Percentiles rank a stretch among this genome's conserved stretches.
Evolutionary conservation across 495 filamentous ascomycete genomes (phyloP).

Genomic region (Umbilicaria muhlenbergii): DNA sequence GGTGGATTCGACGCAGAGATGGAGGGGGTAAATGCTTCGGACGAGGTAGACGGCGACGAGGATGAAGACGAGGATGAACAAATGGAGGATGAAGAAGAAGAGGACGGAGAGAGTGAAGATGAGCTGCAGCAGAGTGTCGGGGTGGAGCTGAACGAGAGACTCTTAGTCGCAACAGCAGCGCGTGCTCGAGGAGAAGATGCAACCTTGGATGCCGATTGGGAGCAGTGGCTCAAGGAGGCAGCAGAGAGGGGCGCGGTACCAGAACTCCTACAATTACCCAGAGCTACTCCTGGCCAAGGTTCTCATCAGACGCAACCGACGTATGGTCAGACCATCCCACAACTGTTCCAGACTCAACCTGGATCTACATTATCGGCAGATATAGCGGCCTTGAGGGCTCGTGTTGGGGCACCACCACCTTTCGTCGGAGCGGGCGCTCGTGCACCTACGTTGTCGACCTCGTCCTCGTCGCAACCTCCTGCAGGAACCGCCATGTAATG

Average conservation of each 20-base stretch:
- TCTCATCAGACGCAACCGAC: too few species aligned
- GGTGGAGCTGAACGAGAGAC: conserved; percentile 51
- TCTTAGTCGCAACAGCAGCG: conserved; percentile 52
- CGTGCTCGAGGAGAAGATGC: conserved; percentile 45
- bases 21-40: conserved; percentile 7
- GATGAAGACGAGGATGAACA: conserved; percentile 7
- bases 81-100: conserved; percentile 18
- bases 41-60: conserved; percentile 19
- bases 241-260: conserved; percentile 36
- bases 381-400: neutral
- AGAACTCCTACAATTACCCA: too few species aligned
- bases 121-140: conserved; percentile 59
- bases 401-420: conserved; percentile 1
- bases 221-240: conserved; percentile 74
- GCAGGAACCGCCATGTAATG: conserved; percentile 3
- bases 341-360: too few species aligned
- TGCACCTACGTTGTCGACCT: neutral
- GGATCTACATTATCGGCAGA: neutral
- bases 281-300: too few species aligned
- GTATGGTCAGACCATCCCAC: too few species aligned
- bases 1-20: conserved; percentile 11
- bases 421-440: neutral
- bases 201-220: conserved; percentile 64
- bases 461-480: conserved; percentile 1
- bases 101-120: conserved; percentile 46